Percentiles rank a stretch among this genome's conserved stretches.
Conservation (phyloP, 1,284 basidiomycete genomes). For the Ustilago loliicola region DNA sequence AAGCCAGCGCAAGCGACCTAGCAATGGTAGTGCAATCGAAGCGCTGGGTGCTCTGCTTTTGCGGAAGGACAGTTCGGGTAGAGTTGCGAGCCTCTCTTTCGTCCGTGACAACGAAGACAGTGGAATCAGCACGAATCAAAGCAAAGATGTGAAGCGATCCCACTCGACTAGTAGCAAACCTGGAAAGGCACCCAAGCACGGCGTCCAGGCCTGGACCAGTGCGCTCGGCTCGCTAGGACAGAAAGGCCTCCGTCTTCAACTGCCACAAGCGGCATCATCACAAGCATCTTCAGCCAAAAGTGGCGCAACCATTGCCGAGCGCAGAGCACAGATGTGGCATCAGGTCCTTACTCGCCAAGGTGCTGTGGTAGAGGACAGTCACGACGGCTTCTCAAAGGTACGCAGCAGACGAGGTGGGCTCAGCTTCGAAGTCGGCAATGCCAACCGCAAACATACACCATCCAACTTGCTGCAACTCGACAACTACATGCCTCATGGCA, state of each 20-base stretch:
- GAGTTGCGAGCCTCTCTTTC: slow-evolving; percentile 57
- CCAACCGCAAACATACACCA: slow-evolving; percentile 22
- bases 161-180: neutral
- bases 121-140: neutral
- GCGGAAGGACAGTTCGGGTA: slow-evolving; percentile 56
- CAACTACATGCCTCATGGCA: slow-evolving; percentile 11
- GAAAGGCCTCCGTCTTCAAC: slow-evolving; percentile 20
- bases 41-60: slow-evolving; percentile 64
- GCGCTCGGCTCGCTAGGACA: slow-evolving; percentile 25
- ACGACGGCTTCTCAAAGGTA: slow-evolving; percentile 33
- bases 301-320: slow-evolving; percentile 56
- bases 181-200: slow-evolving; percentile 16
- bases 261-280: slow-evolving; percentile 7
- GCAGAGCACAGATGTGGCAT: slow-evolving; percentile 54
- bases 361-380: slow-evolving; percentile 30
- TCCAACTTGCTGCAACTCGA: slow-evolving; percentile 35
- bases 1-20: slow-evolving; percentile 38
- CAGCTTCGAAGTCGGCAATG: slow-evolving; percentile 41
- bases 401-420: slow-evolving; percentile 44
- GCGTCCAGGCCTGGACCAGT: slow-evolving; percentile 37
- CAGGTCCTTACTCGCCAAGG: slow-evolving; percentile 36
- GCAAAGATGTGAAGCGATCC: neutral
- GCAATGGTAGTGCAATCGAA: slow-evolving; percentile 67
- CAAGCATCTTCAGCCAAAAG: slow-evolving; percentile 7
- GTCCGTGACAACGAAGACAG: slow-evolving; percentile 8